Evolutionary conservation across 2,329 filamentous ascomycete species (phyloP).

Genomic region (Curvularia spicifera): DNA sequence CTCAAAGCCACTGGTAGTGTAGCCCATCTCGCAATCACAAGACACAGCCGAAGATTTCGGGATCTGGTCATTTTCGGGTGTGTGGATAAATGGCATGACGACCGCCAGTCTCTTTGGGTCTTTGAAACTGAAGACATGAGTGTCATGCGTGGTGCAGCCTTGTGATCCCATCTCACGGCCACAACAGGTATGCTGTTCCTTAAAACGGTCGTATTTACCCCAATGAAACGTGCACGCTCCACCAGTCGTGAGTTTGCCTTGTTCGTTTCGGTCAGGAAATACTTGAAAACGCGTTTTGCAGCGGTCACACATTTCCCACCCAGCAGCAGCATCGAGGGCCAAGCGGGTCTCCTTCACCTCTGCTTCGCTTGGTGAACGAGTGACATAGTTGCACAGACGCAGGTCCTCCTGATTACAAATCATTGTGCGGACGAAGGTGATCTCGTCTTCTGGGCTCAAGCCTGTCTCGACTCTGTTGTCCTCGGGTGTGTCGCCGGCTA

Average conservation of each 20-base stretch:
- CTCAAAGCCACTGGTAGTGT: conserved; percentile 86
- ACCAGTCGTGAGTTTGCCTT: conserved; percentile 77
- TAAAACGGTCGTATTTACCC: conserved; percentile 67
- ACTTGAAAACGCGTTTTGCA: conserved; percentile 88
- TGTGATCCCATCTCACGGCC: conserved; percentile 74
- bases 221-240: conserved; percentile 83
- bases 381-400: conserved; percentile 77
- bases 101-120: conserved; percentile 77
- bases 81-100: conserved; percentile 79
- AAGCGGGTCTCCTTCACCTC: conserved; percentile 71
- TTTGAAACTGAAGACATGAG: conserved; percentile 87
- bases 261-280: conserved; percentile 80
- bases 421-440: conserved; percentile 54
- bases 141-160: conserved; percentile 74
- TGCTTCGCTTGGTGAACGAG: conserved; percentile 66
- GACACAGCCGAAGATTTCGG: conserved; percentile 67
- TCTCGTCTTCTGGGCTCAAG: conserved; percentile 70
- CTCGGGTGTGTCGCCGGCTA: conserved; percentile 41
- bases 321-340: conserved; percentile 70
- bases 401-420: conserved; percentile 69
- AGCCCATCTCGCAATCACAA: conserved; percentile 98
- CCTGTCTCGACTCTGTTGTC: conserved; percentile 70
- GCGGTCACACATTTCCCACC: conserved; percentile 88
- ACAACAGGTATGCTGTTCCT: conserved; percentile 66
- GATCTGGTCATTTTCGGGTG: conserved; percentile 67